phyloP scores from a whole-genome alignment of 1,139 yeast genomes.

The Scheffersomyces insectosa region DNA sequence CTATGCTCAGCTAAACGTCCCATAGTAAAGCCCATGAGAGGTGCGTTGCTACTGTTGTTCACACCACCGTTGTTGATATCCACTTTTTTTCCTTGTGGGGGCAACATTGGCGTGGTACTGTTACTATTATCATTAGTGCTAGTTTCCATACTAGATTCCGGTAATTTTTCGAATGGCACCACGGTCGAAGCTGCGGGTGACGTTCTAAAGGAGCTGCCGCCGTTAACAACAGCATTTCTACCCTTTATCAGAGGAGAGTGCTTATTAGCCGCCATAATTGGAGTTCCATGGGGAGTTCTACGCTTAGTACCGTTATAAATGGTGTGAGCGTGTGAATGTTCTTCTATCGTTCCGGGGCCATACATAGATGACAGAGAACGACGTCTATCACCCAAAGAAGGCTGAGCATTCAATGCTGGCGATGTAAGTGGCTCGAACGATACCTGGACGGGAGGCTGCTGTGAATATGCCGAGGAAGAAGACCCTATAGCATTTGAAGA shows the following conservation, averaged over 20 bases:
- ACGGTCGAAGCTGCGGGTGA: conserved; percentile 19
- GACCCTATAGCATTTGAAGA: neutral
- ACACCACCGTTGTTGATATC: conserved; percentile 16
- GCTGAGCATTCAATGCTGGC: conserved; percentile 61
- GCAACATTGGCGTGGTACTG: conserved; percentile 37
- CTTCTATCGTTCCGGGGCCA: conserved; percentile 27
- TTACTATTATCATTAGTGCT: conserved; percentile 10
- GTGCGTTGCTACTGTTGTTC: conserved; percentile 16
- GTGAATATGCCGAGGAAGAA: conserved; percentile 13
- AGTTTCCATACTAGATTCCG: conserved; percentile 33
- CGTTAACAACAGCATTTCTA: neutral
- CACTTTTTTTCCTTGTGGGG: conserved; percentile 35
- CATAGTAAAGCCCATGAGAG: conserved; percentile 52
- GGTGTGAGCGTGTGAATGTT: conserved; percentile 9
- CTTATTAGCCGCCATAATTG: conserved; percentile 34
- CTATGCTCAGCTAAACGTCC: conserved; percentile 44
- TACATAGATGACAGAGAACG: conserved; percentile 38
- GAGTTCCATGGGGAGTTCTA: conserved; percentile 53
- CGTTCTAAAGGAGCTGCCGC: conserved; percentile 1
- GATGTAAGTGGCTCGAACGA: conserved; percentile 57
- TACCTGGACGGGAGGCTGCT: conserved; percentile 33
- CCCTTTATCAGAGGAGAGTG: conserved; percentile 6
- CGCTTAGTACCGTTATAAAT: conserved; percentile 23
- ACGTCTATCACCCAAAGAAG: conserved; percentile 25
- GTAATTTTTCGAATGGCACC: conserved; percentile 33